Conservation (phyloP, 306 rosid species). For the Lathyrus sativus region DNA sequence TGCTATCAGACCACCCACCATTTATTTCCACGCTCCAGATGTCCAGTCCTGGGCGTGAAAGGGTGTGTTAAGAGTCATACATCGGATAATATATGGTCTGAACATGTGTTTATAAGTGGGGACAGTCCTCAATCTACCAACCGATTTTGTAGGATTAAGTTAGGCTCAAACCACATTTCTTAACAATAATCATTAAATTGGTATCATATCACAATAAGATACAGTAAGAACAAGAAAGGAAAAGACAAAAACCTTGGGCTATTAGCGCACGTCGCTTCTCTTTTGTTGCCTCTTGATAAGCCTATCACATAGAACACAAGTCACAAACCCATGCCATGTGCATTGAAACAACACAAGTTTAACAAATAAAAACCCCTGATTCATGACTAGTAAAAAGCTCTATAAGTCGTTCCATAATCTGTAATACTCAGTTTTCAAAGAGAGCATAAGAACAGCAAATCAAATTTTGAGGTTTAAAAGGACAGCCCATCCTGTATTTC, state of each 20-base stretch:
- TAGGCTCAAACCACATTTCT: too few species aligned
- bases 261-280: slow-evolving; percentile 91
- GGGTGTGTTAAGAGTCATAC: too few species aligned
- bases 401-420: background rate
- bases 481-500: too few species aligned
- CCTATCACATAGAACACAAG: slow-evolving; percentile 55
- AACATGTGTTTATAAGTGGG: too few species aligned
- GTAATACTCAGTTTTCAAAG: slow-evolving; percentile 1
- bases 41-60: too few species aligned
- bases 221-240: slow-evolving; percentile 7
- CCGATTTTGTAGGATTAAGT: too few species aligned
- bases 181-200: background rate
- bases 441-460: background rate
- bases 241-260: slow-evolving; percentile 74
- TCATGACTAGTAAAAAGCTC: slow-evolving; percentile 25
- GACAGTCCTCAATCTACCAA: too few species aligned
- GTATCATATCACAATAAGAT: slow-evolving; percentile 30
- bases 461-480: background rate
- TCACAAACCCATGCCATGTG: slow-evolving; percentile 22
- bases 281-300: slow-evolving; percentile 94
- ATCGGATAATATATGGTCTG: too few species aligned
- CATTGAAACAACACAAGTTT: slow-evolving; percentile 23
- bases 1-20: too few species aligned
- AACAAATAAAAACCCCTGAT: slow-evolving; percentile 12
- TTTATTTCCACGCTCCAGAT: too few species aligned